These are phyloP conservation scores for Venturia asperata DNA, from an alignment of 2,329 filamentous ascomycete genomes.

Conservation along the genomic window DNA sequence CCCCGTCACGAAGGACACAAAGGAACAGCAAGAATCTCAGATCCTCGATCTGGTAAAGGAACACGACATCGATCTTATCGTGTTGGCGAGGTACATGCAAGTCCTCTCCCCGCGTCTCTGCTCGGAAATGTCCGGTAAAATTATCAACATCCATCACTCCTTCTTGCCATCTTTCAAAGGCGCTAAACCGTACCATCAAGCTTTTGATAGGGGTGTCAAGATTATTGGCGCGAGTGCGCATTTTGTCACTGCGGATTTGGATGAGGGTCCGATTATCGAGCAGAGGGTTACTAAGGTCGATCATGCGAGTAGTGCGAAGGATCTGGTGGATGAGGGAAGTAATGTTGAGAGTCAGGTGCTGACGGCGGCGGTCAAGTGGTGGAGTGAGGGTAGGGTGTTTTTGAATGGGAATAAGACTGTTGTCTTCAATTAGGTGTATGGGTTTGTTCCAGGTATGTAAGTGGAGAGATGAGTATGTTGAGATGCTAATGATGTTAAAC, in stretches of 20 bases:
- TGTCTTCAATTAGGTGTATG: conserved; percentile 48
- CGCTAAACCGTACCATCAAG: conserved; percentile 82
- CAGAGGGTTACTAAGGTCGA: conserved; percentile 72
- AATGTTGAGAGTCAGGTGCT: conserved; percentile 72
- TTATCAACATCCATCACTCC: conserved; percentile 88
- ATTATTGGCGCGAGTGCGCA: conserved; percentile 82
- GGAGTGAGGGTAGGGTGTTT: conserved; percentile 69
- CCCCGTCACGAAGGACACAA: conserved; percentile 72
- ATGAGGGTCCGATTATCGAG: conserved; percentile 84
- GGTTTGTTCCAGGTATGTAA: too few relatives aligned
- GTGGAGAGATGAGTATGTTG: too few relatives aligned
- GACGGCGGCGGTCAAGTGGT: conserved; percentile 76
- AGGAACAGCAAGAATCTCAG: conserved; percentile 62
- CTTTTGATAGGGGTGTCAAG: conserved; percentile 79
- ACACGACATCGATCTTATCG: conserved; percentile 68
- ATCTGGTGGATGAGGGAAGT: conserved; percentile 70
- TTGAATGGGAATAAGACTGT: conserved; percentile 75
- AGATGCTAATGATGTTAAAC: too few relatives aligned
- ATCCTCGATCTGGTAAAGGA: conserved; percentile 63
- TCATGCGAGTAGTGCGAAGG: conserved; percentile 68
- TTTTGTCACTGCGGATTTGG: conserved; percentile 77
- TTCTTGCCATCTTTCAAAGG: conserved; percentile 86
- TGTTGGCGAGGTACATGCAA: conserved; percentile 83
- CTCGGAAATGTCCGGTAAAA: conserved; percentile 71
- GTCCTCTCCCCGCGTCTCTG: conserved; percentile 70